A percentile compares a stretch with the other conserved stretches of the same genome.
Evolutionary conservation across 345 rosid genomes (phyloP).

Genomic region (Sisymbrium altissimum): DNA sequence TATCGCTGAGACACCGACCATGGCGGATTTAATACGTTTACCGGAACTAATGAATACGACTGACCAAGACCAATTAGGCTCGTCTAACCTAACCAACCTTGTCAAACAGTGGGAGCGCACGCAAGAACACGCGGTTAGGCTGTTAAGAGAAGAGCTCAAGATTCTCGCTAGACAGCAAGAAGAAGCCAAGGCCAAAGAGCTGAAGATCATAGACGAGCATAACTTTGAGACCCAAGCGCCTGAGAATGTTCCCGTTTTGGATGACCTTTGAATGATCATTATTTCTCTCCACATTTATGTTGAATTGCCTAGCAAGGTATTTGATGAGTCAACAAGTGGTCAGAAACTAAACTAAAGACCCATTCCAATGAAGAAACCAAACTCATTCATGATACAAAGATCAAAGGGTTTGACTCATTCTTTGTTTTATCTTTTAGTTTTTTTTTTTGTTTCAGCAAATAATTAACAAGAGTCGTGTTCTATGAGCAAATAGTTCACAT

Average conservation of each 20-base stretch:
- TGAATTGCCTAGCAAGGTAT: no score
- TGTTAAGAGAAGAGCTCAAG: conserved; percentile 80
- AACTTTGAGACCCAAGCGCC: conserved; percentile 61
- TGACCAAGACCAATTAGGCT: conserved; percentile 66
- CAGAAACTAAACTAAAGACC: no score
- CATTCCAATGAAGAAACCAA: no score
- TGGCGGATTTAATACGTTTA: conserved; percentile 67
- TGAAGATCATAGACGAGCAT: conserved; percentile 82
- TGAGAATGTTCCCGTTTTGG: conserved; percentile 61
- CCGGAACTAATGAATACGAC: conserved; percentile 56
- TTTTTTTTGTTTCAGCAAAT: no score
- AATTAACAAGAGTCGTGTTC: no score
- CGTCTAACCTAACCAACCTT: conserved; percentile 78
- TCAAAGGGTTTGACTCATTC: no score
- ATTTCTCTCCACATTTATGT: no score
- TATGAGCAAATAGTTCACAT: no score
- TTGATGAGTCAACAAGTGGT: no score
- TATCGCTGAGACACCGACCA: conserved; percentile 45
- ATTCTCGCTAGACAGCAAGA: conserved; percentile 67
- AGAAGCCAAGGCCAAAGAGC: conserved; percentile 77
- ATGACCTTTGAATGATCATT: no score
- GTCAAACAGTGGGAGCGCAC: conserved; percentile 83
- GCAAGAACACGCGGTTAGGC: conserved; percentile 73
- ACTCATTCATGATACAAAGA: no score
- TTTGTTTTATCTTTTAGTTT: no score